These are phyloP conservation scores for Babesia divergens DNA, from an alignment of 169 alveolate species.

Conservation along the genomic window DNA sequence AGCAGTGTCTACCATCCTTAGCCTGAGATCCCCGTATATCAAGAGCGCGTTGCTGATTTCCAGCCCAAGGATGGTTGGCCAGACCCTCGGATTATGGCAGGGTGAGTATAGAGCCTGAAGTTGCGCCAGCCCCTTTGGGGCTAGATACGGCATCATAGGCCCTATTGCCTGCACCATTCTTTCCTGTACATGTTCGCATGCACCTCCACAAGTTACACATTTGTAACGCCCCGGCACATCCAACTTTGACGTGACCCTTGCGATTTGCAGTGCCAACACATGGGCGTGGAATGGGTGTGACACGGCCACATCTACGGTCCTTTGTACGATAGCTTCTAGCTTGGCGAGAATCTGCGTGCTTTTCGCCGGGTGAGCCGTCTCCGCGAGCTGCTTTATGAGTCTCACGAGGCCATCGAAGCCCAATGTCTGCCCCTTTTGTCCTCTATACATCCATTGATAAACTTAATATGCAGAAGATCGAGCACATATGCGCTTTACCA, in stretches of 20 bases:
- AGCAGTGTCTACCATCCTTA: neutral
- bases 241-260: slow-evolving; percentile 14
- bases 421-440: neutral
- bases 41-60: neutral
- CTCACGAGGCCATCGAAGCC: slow-evolving; percentile 23
- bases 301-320: neutral
- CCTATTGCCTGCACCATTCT: neutral
- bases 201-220: slow-evolving; percentile 59
- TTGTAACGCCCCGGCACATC: neutral
- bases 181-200: slow-evolving; percentile 28
- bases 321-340: neutral
- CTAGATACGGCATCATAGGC: neutral
- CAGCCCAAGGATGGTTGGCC: neutral
- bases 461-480: neutral
- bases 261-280: slow-evolving; percentile 29
- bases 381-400: neutral
- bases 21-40: neutral
- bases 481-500: no score
- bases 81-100: slow-evolving; percentile 22
- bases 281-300: slow-evolving; percentile 48
- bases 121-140: slow-evolving; percentile 58
- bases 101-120: slow-evolving; percentile 25
- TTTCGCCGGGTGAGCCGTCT: neutral
- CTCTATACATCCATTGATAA: neutral
- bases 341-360: neutral